Evolutionary conservation across 78 protist genomes (phyloP).

Genomic region (Dictyostelium capitatum): DNA sequence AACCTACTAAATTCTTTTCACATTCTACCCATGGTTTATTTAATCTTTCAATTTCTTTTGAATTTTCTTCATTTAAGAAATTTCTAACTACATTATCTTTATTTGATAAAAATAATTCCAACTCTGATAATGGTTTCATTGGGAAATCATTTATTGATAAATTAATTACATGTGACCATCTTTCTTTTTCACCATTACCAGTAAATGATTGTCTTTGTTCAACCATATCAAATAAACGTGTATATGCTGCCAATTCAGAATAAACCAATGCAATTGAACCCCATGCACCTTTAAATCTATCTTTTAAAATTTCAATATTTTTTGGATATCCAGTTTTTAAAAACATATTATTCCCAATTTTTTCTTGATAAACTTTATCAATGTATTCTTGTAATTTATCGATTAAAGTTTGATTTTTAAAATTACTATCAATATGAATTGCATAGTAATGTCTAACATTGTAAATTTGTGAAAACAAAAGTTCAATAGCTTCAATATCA

Average conservation of each 20-base stretch:
- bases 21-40: conserved; percentile 32
- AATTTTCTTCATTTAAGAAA: conserved; percentile 11
- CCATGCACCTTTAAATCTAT: conserved; percentile 34
- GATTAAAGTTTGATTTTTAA: neutral
- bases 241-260: conserved; percentile 23
- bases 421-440: conserved; percentile 29
- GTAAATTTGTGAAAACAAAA: conserved; percentile 16
- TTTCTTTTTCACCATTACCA: neutral
- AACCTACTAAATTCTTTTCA: neutral
- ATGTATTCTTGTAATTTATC: neutral
- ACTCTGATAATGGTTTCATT: neutral
- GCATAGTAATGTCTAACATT: conserved; percentile 42
- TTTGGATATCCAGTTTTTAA: neutral
- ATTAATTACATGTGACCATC: conserved; percentile 55
- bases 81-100: neutral
- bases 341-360: neutral
- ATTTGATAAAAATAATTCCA: conserved; percentile 14
- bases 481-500: neutral
- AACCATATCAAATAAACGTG: conserved; percentile 38
- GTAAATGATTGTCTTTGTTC: neutral
- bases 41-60: no score
- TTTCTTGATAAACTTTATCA: neutral
- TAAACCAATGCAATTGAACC: conserved; percentile 52
- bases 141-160: conserved; percentile 57
- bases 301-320: conserved; percentile 11